Evolutionary conservation across 139 green algal species (phyloP), one percentile per base, ranked within the genome.

Genomic region (Chlorella sp.): DNA sequence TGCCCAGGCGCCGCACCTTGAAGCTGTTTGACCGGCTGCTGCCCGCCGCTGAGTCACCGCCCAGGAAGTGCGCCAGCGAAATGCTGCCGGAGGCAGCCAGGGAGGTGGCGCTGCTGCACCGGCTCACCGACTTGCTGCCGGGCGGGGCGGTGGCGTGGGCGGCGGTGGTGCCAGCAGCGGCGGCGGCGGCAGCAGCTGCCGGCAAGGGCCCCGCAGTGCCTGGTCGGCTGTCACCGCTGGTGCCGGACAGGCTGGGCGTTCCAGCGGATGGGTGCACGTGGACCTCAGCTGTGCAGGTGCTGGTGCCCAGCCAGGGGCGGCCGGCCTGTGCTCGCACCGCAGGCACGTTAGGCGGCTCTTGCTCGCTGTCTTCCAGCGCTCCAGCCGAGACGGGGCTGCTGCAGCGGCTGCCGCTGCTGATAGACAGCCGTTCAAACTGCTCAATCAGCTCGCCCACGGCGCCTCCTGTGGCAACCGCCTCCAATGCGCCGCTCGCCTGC

Each of bases 31-130:
- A 38, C 32, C 74, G 51, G 34, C 32, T 16, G 55, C 34, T 28
- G 74, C 74, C 28, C 1, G 39, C 23, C 23, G 55, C 56, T 6
- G 36, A 32, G 69, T 25, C 20, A 21, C 36, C 69, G 6, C 32
- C 74, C 32, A 81, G 55, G 2, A 81, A 55, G 74, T 81, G 74
- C 1, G 39, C 34, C 32, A 71, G 56, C 9, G 74, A 81, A 60
- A 81, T 81, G 74, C 74, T 81, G 30, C 69, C 69, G 9, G 74
- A 81, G 21, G 73, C 73, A 9, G 73, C 30, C 18, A 68, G 34
- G 30, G 64, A 71, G 13, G 64, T 18, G 12, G 25, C 12, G 30
- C n/a, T 39, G 64, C 64, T 70, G 63, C 28, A 30, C 63, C 63
- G 28, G 63, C 63, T 71, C 20, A 34, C 13, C 13, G 64, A 18